A percentile compares a stretch with the other conserved stretches of the same genome.
Conservation (phyloP, 192 early-diverging fungal species). For the Mortierella alpina region DNA sequence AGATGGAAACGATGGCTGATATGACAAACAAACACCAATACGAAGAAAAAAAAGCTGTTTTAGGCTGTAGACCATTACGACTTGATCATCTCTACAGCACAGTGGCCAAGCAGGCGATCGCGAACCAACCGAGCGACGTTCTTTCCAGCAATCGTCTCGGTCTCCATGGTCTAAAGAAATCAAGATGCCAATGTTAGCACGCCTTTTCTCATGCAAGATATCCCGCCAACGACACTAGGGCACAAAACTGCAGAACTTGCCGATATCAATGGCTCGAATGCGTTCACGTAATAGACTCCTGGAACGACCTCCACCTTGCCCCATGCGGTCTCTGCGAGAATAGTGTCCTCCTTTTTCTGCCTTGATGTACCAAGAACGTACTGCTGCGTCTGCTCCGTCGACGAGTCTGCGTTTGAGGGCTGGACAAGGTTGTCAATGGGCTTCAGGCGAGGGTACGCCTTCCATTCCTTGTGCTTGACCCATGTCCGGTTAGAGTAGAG, state of each 20-base stretch:
- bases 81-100: slow-evolving; percentile 27
- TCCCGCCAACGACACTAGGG: too few species aligned
- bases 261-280: slow-evolving; percentile 69
- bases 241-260: slow-evolving; percentile 25
- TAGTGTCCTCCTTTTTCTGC: neutral
- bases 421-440: slow-evolving; percentile 14
- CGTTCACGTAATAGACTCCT: slow-evolving; percentile 69
- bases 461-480: slow-evolving; percentile 65
- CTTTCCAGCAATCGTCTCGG: slow-evolving; percentile 64
- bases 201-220: too few species aligned
- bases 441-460: slow-evolving; percentile 67
- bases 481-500: slow-evolving; percentile 61
- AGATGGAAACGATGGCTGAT: neutral
- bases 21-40: neutral
- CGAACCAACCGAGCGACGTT: slow-evolving; percentile 68
- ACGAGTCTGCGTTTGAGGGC: neutral
- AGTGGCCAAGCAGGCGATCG: slow-evolving; percentile 37
- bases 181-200: slow-evolving; percentile 1
- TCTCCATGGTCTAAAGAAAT: slow-evolving; percentile 70
- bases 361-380: neutral
- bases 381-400: slow-evolving; percentile 1
- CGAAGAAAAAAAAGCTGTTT: neutral
- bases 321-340: slow-evolving; percentile 1
- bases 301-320: slow-evolving; percentile 40
- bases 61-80: neutral